phyloP scores from a whole-genome alignment of 768 basidiomycete species.

The Mycena filopes region DNA sequence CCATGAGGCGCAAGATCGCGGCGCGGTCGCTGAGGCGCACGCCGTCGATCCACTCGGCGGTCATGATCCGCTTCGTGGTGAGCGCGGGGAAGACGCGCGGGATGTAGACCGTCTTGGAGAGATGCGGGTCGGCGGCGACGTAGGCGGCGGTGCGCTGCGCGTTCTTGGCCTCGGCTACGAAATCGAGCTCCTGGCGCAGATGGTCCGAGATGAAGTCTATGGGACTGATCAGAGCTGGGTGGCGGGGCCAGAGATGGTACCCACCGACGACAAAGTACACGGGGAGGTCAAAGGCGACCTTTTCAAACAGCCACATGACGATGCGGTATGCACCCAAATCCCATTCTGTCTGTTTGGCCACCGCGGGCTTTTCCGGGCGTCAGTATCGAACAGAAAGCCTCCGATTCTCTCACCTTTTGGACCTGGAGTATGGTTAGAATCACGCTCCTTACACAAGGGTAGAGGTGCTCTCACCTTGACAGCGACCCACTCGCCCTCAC shows the following conservation, averaged over 20 bases:
- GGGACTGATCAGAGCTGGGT: conserved; percentile 32
- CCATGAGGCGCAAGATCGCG: conserved; percentile 68
- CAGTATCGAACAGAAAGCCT: too few species aligned
- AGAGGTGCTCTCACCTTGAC: conserved; percentile 65
- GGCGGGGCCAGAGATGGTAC: conserved; percentile 31
- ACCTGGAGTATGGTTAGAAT: conserved; percentile 38
- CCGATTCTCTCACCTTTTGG: too few species aligned
- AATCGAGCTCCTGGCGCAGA: conserved; percentile 86
- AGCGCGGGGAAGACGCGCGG: conserved; percentile 79
- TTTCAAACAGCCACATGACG: conserved; percentile 84
- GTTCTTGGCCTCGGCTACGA: conserved; percentile 82
- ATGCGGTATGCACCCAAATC: conserved; percentile 76
- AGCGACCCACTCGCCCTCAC: conserved; percentile 77
- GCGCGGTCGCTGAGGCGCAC: conserved; percentile 75
- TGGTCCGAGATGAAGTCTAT: conserved; percentile 81
- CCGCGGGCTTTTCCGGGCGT: conserved; percentile 92
- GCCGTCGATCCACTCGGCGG: conserved; percentile 87
- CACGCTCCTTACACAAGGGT: too few species aligned
- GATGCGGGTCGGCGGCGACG: conserved; percentile 74
- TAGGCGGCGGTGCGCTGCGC: conserved; percentile 75
- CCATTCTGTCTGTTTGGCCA: conserved; percentile 87
- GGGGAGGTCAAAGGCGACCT: conserved; percentile 87
- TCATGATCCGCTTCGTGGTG: conserved; percentile 82
- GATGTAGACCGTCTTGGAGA: conserved; percentile 79
- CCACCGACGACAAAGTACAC: conserved; percentile 81